phyloP scores from a whole-genome alignment of 208 protist species.

The Trypanosoma boissoni region DNA sequence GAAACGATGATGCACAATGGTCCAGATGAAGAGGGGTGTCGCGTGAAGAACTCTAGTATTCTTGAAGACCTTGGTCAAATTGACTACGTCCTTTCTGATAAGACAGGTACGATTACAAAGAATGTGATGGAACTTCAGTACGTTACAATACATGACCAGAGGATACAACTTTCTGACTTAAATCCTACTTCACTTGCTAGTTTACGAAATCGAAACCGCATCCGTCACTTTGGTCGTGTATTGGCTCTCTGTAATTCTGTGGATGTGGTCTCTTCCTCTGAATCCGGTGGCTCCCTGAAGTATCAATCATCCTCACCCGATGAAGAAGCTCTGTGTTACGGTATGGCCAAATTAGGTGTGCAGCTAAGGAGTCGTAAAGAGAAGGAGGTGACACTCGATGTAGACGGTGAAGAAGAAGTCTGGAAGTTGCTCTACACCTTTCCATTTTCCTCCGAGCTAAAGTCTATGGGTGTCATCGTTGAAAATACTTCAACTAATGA shows the following conservation, averaged over 20 bases:
- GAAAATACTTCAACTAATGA: conserved; percentile 31
- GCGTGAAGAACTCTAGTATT: conserved; percentile 87
- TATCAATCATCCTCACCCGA: conserved; percentile 93
- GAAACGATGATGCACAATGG: conserved; percentile 68
- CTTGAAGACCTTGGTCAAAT: conserved; percentile 94
- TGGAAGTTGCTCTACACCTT: conserved; percentile 83
- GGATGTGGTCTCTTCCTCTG: conserved; percentile 42
- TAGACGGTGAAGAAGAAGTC: conserved; percentile 27
- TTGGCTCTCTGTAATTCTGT: conserved; percentile 91
- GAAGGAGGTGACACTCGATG: conserved; percentile 24
- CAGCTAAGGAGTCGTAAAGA: conserved; percentile 35
- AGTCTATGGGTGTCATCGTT: conserved; percentile 86
- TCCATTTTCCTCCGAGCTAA: conserved; percentile 83
- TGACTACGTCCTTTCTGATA: conserved; percentile 93
- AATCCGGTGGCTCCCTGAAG: conserved; percentile 3
- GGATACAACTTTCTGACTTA: conserved; percentile 1
- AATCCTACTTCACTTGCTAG: too few species aligned
- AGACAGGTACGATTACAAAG: conserved; percentile 95
- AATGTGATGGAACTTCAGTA: conserved; percentile 92
- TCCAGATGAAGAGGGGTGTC: conserved; percentile 30
- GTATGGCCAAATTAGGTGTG: conserved; percentile 58
- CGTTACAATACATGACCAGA: conserved; percentile 30
- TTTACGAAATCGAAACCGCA: too few species aligned
- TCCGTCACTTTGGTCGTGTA: conserved; percentile 63
- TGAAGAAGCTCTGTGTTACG: conserved; percentile 91